These are phyloP conservation scores for Fusarium dimerum DNA, from an alignment of 2,329 filamentous ascomycete species.

Conservation along the genomic window DNA sequence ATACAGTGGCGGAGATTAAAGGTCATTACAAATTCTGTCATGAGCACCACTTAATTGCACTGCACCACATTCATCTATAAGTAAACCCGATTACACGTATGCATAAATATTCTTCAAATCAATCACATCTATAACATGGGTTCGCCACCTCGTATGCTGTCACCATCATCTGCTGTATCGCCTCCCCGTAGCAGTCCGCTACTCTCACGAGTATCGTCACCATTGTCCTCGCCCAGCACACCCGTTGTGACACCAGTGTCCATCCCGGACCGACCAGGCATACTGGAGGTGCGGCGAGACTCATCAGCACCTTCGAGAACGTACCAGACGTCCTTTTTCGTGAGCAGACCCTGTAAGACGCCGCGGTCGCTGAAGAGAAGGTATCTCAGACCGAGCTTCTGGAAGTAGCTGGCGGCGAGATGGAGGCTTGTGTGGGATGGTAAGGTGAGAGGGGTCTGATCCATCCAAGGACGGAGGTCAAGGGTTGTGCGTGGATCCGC, in stretches of 20 bases:
- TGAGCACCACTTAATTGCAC: conserved; percentile 3
- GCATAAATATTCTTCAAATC: not conserved
- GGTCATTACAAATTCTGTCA: conserved; percentile 3
- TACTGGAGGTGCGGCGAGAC: conserved; percentile 46
- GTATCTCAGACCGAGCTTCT: conserved; percentile 89
- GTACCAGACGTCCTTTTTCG: conserved; percentile 97
- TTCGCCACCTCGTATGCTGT: conserved; percentile 30
- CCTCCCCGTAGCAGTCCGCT: conserved; percentile 43
- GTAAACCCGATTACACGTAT: not conserved
- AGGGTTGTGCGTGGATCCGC: conserved; percentile 76
- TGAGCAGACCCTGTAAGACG: conserved; percentile 79
- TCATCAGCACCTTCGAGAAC: conserved; percentile 79
- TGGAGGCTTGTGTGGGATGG: conserved; percentile 75
- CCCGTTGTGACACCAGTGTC: conserved; percentile 36
- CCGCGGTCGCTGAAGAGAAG: conserved; percentile 85
- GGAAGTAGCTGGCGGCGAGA: conserved; percentile 90
- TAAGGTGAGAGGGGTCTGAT: conserved; percentile 93
- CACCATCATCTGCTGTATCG: conserved; percentile 36
- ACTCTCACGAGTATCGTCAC: conserved; percentile 39
- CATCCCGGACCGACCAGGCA: conserved; percentile 22
- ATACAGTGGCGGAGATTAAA: not conserved
- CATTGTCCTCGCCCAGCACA: conserved; percentile 31
- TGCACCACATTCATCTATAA: not conserved
- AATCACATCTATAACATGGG: conserved; percentile 26
- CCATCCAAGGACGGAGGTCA: conserved; percentile 96